These are phyloP conservation scores for Cenchrus fungigraminus DNA, from an alignment of 176 grass and related monocot species.

Conservation along the genomic window DNA sequence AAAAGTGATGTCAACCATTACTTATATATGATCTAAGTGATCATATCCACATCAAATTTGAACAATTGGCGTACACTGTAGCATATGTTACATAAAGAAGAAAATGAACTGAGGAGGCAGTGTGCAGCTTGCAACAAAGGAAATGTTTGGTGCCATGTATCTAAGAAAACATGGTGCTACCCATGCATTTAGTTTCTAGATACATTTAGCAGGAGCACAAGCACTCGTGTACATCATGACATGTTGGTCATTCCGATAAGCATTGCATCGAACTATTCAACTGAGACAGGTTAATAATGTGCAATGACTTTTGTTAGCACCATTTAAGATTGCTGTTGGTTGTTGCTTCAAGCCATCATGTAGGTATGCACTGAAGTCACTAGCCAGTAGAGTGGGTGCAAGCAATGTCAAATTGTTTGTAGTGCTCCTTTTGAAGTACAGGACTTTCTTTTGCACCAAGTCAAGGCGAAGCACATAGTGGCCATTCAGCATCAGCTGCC, in stretches of 20 bases:
- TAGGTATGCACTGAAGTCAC: constrained; percentile 3
- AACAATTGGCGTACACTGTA: too few relatives aligned
- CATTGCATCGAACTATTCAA: neutral
- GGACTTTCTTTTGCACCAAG: neutral
- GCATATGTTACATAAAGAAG: too few relatives aligned
- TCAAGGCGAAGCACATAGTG: neutral
- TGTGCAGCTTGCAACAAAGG: neutral
- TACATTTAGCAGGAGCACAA: neutral
- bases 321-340: neutral
- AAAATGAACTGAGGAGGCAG: too few relatives aligned
- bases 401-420: neutral
- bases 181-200: too few relatives aligned
- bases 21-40: neutral
- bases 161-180: neutral
- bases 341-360: neutral
- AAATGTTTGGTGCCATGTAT: neutral
- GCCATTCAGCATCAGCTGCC: neutral
- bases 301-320: neutral
- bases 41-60: neutral
- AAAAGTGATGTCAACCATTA: neutral
- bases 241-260: neutral
- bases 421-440: neutral
- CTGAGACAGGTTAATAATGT: neutral
- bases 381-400: neutral
- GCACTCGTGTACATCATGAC: neutral